Base-by-base conservation (phyloP, 1,139 yeast genomes). In the Geotrichum klebahnii region DNA sequence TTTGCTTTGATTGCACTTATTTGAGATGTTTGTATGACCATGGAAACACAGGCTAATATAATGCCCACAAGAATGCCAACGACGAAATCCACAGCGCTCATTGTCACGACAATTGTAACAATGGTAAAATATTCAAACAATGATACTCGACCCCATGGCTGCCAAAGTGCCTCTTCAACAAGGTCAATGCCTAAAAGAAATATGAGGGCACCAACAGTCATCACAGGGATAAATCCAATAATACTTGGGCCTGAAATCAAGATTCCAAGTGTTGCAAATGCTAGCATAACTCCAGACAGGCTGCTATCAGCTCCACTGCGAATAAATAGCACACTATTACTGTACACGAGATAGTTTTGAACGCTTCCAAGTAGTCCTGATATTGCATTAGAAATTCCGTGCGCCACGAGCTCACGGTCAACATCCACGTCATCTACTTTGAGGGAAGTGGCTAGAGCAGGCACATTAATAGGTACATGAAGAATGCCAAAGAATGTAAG, bases 31-130 rank as follows among this genome's bases (percentile, higher is more conserved):
- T 87, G 95, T 44, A 90, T 84, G 17, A 92, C 89, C 71, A 89
- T 92, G 28, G 94, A 85, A 59, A 89, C 79, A 66, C 97, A 90
- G 0, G 98, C 97, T 52, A 92, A 74, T 42, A 92, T 72, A 37
- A 92, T 85, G 52, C 98, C 98, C 23, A 85, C 90, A 51, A 92
- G 72, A 38, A 92, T 88, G 50, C 98, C 98, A 58, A 82, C 77
- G 5, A 92, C 98, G 67, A 92, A 92, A 68, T 92, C 98, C 77
- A 87, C 84, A 1, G 85, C 83, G 3, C 97, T 98, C 98, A 94
- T 92, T 0, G 92, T 84, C 24, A 88, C 71, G 20, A 94, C 95
- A 59, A 92, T 92, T 9, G 84, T 81, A 5, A 84, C 69, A 55
- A 92, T 85, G 1, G 98, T 92, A 40, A 79, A 61, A 65, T 92